These are phyloP conservation scores for Aspergillus eucalypticola DNA, from an alignment of 2,329 filamentous ascomycete genomes.

Conservation along the genomic window DNA sequence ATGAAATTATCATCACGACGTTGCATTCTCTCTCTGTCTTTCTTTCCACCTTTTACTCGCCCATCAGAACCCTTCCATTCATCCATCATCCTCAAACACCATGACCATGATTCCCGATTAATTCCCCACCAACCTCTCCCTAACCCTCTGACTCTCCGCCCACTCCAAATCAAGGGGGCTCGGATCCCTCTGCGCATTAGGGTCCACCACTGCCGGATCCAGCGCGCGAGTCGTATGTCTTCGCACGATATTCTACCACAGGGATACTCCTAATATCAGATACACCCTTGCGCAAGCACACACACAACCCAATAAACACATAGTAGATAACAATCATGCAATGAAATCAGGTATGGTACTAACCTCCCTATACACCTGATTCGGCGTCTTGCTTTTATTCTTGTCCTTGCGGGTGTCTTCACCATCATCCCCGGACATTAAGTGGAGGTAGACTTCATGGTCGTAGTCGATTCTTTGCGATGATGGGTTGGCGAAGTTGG, in stretches of 20 bases:
- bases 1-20: neutral
- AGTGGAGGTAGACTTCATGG: conserved; percentile 34
- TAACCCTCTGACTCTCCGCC: conserved; percentile 23
- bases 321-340: too few species aligned
- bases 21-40: neutral
- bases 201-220: conserved; percentile 31
- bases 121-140: conserved; percentile 13
- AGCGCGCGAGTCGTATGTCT: conserved; percentile 20
- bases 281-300: too few species aligned
- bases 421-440: conserved; percentile 23
- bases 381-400: conserved; percentile 28
- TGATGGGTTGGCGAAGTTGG: conserved; percentile 23
- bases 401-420: neutral
- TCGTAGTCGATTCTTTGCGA: conserved; percentile 30
- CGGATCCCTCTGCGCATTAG: conserved; percentile 22
- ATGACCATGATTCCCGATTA: neutral
- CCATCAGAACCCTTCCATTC: too few species aligned
- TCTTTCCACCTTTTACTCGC: neutral
- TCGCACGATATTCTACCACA: neutral
- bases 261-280: too few species aligned
- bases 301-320: too few species aligned
- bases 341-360: neutral
- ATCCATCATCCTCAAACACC: too few species aligned
- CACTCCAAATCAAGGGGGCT: conserved; percentile 32
- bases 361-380: conserved; percentile 34